phyloP scores from a whole-genome alignment of 139 green algal genomes.

The Chara braunii region DNA sequence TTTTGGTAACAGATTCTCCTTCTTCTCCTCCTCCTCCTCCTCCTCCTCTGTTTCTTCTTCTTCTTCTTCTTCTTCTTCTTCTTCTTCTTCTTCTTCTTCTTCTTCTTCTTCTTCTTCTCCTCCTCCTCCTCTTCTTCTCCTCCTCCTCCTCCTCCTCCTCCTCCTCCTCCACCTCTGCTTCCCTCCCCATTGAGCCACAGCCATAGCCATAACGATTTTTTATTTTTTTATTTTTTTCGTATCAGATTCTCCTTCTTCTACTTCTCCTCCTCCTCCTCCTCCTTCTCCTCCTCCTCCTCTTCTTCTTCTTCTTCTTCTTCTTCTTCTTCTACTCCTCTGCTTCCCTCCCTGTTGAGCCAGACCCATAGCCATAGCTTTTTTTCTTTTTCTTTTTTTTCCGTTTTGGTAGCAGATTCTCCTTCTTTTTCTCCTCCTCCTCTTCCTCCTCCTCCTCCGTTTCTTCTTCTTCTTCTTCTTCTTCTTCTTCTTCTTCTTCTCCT shows the following conservation, averaged over 20 bases:
- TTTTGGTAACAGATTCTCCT: constrained; percentile 6
- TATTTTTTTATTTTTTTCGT: too few species aligned
- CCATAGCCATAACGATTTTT: neutral
- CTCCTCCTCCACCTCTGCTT: neutral
- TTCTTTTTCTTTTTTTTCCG: constrained; percentile 3
- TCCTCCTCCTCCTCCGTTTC: too few species aligned
- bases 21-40: constrained; percentile 1
- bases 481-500: too few species aligned
- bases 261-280: constrained; percentile 19
- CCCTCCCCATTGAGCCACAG: too few species aligned
- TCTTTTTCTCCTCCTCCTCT: constrained; percentile 16
- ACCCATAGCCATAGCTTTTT: too few species aligned
- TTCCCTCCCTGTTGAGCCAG: too few species aligned
- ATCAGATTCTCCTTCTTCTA: neutral
- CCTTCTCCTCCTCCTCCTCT: constrained; percentile 8
- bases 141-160: neutral
- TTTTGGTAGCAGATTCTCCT: too few species aligned
- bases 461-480: too few species aligned
- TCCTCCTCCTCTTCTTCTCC: neutral
- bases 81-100: constrained; percentile 16
- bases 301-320: constrained; percentile 23
- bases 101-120: neutral
- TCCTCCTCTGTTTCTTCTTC: too few species aligned
- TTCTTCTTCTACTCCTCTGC: too few species aligned
- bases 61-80: constrained; percentile 25